These are phyloP conservation scores for Salix exigua DNA, from an alignment of 345 rosid genomes.

Conservation along the genomic window DNA sequence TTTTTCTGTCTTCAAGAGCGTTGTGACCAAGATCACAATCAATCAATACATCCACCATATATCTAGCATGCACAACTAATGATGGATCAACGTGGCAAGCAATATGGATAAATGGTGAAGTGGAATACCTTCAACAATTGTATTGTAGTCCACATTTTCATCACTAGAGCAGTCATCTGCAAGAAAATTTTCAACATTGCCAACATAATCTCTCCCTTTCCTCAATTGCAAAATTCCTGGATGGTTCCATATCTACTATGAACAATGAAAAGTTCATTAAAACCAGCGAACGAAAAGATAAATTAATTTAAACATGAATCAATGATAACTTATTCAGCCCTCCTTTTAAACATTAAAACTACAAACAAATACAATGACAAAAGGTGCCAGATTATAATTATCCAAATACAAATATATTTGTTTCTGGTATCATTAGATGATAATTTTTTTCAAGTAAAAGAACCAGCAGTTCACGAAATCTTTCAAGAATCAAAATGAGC, in stretches of 20 bases:
- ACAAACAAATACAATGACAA: background rate
- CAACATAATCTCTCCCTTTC: conserved; percentile 57
- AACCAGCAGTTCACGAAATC: background rate
- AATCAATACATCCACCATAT: background rate
- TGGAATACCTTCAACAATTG: conserved; percentile 63
- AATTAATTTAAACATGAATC: background rate
- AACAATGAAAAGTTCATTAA: conserved; percentile 13
- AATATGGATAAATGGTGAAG: conserved; percentile 8
- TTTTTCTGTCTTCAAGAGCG: background rate
- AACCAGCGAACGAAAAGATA: background rate
- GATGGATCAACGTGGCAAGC: background rate
- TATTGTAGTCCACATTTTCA: conserved; percentile 78
- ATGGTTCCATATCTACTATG: conserved; percentile 92
- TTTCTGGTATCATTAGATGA: background rate
- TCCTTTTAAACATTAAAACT: background rate
- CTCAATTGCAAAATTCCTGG: conserved; percentile 94
- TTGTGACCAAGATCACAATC: background rate
- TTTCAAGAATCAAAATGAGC: background rate
- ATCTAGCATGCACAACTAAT: background rate
- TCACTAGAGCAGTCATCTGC: conserved; percentile 93
- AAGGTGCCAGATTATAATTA: background rate
- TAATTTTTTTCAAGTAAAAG: background rate
- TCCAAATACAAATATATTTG: background rate
- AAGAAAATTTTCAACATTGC: conserved; percentile 57
- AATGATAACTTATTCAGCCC: background rate